Evolutionary conservation across 2,329 filamentous ascomycete genomes (phyloP), one percentile per base, ranked within the genome.

Genomic region (Cordyceps tenuipes): DNA sequence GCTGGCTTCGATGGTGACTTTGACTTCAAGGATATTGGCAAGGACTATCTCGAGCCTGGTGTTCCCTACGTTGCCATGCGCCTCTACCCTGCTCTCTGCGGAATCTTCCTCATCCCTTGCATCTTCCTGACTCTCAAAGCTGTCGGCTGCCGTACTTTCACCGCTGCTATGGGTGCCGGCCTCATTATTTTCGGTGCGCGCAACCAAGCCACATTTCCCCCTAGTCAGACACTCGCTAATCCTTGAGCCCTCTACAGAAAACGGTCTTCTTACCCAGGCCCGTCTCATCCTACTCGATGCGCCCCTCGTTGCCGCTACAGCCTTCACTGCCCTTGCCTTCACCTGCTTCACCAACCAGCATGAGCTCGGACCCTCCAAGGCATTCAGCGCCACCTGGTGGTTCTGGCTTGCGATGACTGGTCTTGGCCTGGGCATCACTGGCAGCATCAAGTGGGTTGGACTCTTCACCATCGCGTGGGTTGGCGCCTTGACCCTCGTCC

Each of bases 401-500:
- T 97, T 97, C 77, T 99, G 94, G 93, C 82, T 99, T 59, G 81
- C 82, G 61, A 85, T 90, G 71, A 95, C 90, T 49, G 94, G 94
- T 67, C 77, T 99, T 48, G 89, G 88, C 43, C 80, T 99, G 55
- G 94, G 94, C 63, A 87, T 93, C 55, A 97, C 94, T 8, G 84
- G 87, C 63, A 97, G 93, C 77, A 92, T 97, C 69, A 99, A 99
- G 79, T 99, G 94, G 94, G 94, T 99, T 70, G 94, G 94, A 55
- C 81, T 99, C 57, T 97, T 99, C 79, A 99, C 94, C 64, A 97
- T 97, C 73, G 94, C 93, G 53, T 99, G 94, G 94, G 91, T 99
- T 66, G 94, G 94, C 63, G 85, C 82, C 74, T 83, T 99, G 76
- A 99, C 94, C 43, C 74, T 93, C 49, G 73, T 99, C 50, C 94